phyloP scores from a whole-genome alignment of 2,329 filamentous ascomycete genomes.

The Alternaria arbusti region DNA sequence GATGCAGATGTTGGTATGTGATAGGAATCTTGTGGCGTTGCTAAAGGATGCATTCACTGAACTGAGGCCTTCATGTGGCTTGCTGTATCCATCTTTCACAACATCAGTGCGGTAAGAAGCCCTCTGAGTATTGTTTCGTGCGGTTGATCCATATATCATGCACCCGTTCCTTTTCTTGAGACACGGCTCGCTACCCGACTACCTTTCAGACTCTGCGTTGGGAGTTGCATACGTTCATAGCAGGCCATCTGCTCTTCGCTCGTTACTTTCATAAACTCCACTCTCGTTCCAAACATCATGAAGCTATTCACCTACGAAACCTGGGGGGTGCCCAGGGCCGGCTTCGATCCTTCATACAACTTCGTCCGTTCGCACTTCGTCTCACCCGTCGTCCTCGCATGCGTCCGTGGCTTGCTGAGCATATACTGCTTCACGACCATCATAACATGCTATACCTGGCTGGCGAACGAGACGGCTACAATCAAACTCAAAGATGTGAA shows the following conservation, averaged over 20 bases:
- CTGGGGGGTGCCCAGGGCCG: slow-evolving; percentile 26
- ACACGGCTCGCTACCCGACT: neutral
- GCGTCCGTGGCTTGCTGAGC: slow-evolving; percentile 56
- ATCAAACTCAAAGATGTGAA: slow-evolving; percentile 34
- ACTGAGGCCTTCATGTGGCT: neutral
- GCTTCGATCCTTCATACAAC: slow-evolving; percentile 59
- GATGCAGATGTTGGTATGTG: neutral
- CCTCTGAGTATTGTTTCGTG: neutral
- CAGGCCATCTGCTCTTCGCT: neutral
- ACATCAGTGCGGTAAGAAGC: neutral
- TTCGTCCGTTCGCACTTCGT: slow-evolving; percentile 83
- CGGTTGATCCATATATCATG: neutral
- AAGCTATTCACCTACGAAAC: slow-evolving; percentile 23
- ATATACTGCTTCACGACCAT: slow-evolving; percentile 73
- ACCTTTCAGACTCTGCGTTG: neutral
- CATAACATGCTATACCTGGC: slow-evolving; percentile 70
- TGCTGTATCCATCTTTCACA: neutral
- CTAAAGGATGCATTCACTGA: neutral
- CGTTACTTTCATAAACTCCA: neutral
- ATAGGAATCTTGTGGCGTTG: neutral
- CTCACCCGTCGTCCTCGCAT: slow-evolving; percentile 65
- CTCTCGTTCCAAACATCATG: slow-evolving; percentile 6
- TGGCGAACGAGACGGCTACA: slow-evolving; percentile 35
- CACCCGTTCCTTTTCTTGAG: neutral
- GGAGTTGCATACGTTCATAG: neutral